Percentiles rank a stretch among this genome's conserved stretches.
phyloP scores from a whole-genome alignment of 352 stramenopile genomes.

The Thraustotheca clavata region DNA sequence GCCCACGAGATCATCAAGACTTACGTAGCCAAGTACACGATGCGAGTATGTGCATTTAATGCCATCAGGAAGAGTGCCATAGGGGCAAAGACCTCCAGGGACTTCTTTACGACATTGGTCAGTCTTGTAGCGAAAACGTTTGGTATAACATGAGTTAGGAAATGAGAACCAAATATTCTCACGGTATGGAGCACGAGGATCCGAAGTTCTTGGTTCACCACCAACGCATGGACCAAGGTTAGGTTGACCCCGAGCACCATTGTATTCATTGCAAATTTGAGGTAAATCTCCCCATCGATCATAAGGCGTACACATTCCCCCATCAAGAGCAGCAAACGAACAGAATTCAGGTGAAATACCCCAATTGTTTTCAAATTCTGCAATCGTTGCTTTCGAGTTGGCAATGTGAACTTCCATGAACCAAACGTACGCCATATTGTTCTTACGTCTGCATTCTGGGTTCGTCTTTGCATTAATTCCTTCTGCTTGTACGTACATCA shows the following conservation, averaged over 20 bases:
- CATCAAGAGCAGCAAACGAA: slow-evolving; percentile 54
- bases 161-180: slow-evolving; percentile 79
- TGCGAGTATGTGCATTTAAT: slow-evolving; percentile 46
- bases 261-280: slow-evolving; percentile 56
- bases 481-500: slow-evolving; percentile 66
- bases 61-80: slow-evolving; percentile 40
- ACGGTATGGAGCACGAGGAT: slow-evolving; percentile 55
- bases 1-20: slow-evolving; percentile 60
- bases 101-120: slow-evolving; percentile 29
- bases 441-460: slow-evolving; percentile 38
- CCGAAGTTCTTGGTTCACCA: slow-evolving; percentile 36
- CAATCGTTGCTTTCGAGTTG: slow-evolving; percentile 46
- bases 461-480: slow-evolving; percentile 45
- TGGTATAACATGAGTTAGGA: slow-evolving; percentile 59
- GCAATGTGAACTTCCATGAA: slow-evolving; percentile 57
- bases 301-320: slow-evolving; percentile 44
- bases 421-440: slow-evolving; percentile 52
- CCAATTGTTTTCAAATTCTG: slow-evolving; percentile 44
- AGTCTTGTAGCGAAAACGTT: slow-evolving; percentile 45
- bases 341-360: slow-evolving; percentile 65
- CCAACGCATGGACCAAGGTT: slow-evolving; percentile 48
- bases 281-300: slow-evolving; percentile 22
- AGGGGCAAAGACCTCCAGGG: slow-evolving; percentile 44
- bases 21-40: slow-evolving; percentile 48
- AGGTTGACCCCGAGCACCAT: slow-evolving; percentile 42